Percentiles rank a stretch among this genome's conserved stretches.
phyloP scores from a whole-genome alignment of 768 basidiomycete genomes.

The Hericium erinaceus region DNA sequence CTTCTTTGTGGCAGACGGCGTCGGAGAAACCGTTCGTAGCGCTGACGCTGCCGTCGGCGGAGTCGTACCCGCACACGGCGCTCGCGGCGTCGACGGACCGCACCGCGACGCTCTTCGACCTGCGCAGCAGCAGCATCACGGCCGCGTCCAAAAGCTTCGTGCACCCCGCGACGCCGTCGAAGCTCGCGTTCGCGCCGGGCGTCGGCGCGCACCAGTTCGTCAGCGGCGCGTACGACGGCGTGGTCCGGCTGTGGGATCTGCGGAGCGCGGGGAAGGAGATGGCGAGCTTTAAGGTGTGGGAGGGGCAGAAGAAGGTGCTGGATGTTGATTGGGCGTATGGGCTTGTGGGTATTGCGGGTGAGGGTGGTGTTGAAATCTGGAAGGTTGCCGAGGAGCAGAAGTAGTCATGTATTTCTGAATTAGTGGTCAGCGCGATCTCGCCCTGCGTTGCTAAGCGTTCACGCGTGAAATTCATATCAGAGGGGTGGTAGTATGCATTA shows the following conservation, averaged over 20 bases:
- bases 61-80: constrained; percentile 28
- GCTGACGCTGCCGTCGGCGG: constrained; percentile 34
- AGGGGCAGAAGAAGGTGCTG: constrained; percentile 47
- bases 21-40: constrained; percentile 72
- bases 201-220: constrained; percentile 51
- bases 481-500: too few relatives aligned
- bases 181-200: constrained; percentile 28
- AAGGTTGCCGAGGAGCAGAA: constrained; percentile 17
- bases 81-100: constrained; percentile 69
- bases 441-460: too few relatives aligned
- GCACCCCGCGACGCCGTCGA: constrained; percentile 63
- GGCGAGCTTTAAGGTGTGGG: constrained; percentile 53
- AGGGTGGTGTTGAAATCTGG: constrained; percentile 23
- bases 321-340: constrained; percentile 29
- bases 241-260: constrained; percentile 71
- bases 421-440: too few relatives aligned
- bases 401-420: not conserved
- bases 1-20: constrained; percentile 34
- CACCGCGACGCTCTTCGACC: constrained; percentile 61
- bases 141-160: constrained; percentile 30
- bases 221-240: constrained; percentile 71
- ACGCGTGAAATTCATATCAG: too few relatives aligned
- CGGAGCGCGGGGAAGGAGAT: constrained; percentile 59
- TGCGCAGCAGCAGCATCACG: constrained; percentile 35
- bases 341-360: constrained; percentile 18